Evolutionary conservation across 306 rosid species (phyloP), one percentile per base, ranked within the genome.

Genomic region (Gleditsia sinensis): DNA sequence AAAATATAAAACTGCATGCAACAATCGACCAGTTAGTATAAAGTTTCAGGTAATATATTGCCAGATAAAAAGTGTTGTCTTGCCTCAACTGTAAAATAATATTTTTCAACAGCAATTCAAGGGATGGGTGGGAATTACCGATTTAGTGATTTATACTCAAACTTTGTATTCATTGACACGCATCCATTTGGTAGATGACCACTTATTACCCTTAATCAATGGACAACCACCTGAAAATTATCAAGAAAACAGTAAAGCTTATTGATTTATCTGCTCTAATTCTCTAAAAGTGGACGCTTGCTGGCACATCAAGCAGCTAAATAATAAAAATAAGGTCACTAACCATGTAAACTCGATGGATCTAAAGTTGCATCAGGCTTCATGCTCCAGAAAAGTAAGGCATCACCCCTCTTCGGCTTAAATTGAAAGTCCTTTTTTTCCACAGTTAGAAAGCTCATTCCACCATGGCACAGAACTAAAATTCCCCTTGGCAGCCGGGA

Each of bases 351-450:
- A 83, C 99, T 95, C 68, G 98, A 88, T 56, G 98, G 86, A 85
- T 95, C 99, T 73, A 90, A 75, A 51, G 88, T 58, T 45, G 92
- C 97, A 75, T 95, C 99, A 12, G 98, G 98, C 83, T 81, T 95
- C 98, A 95, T 95, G 92, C 98, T 95, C 98, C 98, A 92, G 84
- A 95, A 95, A 82, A 95, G 97, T 67, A 95, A 76, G 25, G 99
- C 99, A 81, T 95, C 96, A 0, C 99, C 99, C 86, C 77, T 86
- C 91, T 85, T 95, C 9, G 98, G 98, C 83, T 95, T 95, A 74
- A n/a, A 95, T 74, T 6, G 98, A 95, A 75, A 92, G 98, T 33
- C 99, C 99, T 36, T 83, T 79, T 78, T 95, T 88, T 19, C 96
- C 99, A 34, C 99, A 90, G 1, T 90, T 98, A 53, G 97, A 95